These are phyloP conservation scores for Acanthamoeba triangularis DNA, from an alignment of 208 protist species.

Conservation along the genomic window DNA sequence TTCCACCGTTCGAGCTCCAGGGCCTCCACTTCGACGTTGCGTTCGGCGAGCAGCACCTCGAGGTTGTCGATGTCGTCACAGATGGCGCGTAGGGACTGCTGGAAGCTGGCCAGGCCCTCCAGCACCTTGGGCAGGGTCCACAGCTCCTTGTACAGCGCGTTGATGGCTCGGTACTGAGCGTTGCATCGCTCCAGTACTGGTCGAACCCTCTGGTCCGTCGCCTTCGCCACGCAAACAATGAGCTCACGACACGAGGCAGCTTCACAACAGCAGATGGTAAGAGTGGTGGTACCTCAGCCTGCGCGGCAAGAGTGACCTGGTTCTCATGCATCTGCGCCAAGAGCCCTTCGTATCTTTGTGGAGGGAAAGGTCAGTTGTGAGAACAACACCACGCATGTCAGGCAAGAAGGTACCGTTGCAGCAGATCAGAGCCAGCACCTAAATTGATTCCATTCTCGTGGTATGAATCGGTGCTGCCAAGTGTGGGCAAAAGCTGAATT, in stretches of 20 bases:
- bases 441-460: constrained; percentile 51
- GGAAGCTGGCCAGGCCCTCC: constrained; percentile 57
- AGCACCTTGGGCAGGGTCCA: constrained; percentile 63
- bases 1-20: constrained; percentile 62
- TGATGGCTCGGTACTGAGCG: constrained; percentile 66
- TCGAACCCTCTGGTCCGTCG: constrained; percentile 2
- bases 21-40: constrained; percentile 54
- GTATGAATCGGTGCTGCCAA: not conserved
- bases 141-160: constrained; percentile 68
- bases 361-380: not conserved
- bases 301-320: constrained; percentile 52
- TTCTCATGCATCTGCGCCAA: constrained; percentile 56
- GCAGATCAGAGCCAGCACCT: constrained; percentile 1
- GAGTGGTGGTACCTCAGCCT: not conserved
- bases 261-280: not conserved
- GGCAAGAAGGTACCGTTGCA: not conserved
- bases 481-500: not conserved
- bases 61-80: constrained; percentile 57
- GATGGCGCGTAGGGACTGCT: constrained; percentile 36
- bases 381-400: too few species aligned
- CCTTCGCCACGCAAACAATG: not conserved
- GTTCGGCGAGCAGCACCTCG: constrained; percentile 50
- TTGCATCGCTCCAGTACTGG: constrained; percentile 58
- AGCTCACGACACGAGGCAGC: not conserved
- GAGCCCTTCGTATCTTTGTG: constrained; percentile 32